These are phyloP conservation scores for Cercis canadensis DNA, from an alignment of 306 rosid genomes.

Conservation along the genomic window DNA sequence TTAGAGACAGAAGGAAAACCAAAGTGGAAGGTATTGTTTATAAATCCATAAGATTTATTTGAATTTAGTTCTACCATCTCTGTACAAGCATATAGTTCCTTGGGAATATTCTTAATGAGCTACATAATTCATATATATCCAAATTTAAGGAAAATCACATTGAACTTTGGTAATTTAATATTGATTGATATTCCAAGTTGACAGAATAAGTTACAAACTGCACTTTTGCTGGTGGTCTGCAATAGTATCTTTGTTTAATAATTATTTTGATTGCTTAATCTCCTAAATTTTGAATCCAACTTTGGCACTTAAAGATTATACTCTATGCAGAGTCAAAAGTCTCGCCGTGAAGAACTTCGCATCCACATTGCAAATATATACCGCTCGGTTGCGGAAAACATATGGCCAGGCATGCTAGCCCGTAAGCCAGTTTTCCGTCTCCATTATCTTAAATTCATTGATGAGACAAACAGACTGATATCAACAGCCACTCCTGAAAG, in stretches of 20 bases:
- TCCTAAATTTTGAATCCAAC: slow-evolving; percentile 26
- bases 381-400: slow-evolving; percentile 90
- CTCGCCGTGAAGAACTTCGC: slow-evolving; percentile 97
- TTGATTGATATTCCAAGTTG: no score
- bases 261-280: slow-evolving; percentile 34
- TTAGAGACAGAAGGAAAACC: slow-evolving; percentile 90
- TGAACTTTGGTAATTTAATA: no score
- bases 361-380: slow-evolving; percentile 90
- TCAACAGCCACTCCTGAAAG: slow-evolving; percentile 73
- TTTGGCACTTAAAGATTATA: slow-evolving; percentile 33
- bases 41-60: slow-evolving; percentile 28
- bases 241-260: slow-evolving; percentile 14
- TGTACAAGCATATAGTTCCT: neutral
- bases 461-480: slow-evolving; percentile 76
- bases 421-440: slow-evolving; percentile 85
- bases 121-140: neutral
- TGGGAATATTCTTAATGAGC: neutral
- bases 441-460: slow-evolving; percentile 91
- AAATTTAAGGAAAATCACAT: neutral
- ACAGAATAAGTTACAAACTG: no score
- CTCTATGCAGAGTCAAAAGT: slow-evolving; percentile 79
- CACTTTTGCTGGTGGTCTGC: no score
- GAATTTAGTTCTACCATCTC: slow-evolving; percentile 16
- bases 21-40: slow-evolving; percentile 88
- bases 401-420: slow-evolving; percentile 96